These are phyloP conservation scores for Sugiyamaella neomexicana DNA, from an alignment of 1,139 yeast species.

Conservation along the genomic window DNA sequence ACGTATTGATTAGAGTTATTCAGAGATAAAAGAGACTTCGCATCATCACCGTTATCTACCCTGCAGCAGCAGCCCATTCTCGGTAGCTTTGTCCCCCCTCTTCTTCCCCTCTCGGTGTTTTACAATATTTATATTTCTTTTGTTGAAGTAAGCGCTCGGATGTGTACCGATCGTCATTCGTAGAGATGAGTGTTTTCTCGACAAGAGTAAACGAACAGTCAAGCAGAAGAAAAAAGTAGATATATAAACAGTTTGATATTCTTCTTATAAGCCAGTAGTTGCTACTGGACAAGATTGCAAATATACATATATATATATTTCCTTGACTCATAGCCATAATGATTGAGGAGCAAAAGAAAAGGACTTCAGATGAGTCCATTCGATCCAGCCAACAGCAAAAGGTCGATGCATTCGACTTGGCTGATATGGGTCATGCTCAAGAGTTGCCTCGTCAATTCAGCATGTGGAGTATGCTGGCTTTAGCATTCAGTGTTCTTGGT, in stretches of 20 bases:
- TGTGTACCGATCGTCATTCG: conserved; percentile 4
- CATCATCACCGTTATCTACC: conserved; percentile 5
- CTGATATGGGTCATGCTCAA: conserved; percentile 25
- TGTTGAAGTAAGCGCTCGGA: conserved; percentile 8
- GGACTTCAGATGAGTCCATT: conserved; percentile 7
- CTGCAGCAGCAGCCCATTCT: conserved; percentile 4
- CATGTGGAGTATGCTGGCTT: conserved; percentile 25
- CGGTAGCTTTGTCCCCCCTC: conserved; percentile 2
- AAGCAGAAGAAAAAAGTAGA: background rate
- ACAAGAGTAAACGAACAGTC: background rate
- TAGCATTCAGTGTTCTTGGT: conserved; percentile 27
- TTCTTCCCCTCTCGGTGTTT: background rate
- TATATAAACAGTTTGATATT: conserved; percentile 3
- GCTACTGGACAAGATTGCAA: background rate
- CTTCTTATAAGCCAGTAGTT: background rate
- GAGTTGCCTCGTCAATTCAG: conserved; percentile 24
- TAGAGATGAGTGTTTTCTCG: conserved; percentile 5
- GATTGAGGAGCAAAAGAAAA: conserved; percentile 12
- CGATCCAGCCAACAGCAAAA: conserved; percentile 15
- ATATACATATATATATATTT: too few species aligned
- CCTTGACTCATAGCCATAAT: background rate
- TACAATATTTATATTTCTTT: conserved; percentile 1
- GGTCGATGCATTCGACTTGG: conserved; percentile 23
- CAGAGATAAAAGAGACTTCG: too few species aligned
- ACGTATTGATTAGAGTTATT: background rate